Evolutionary conservation across 2,329 filamentous ascomycete genomes (phyloP).

Genomic region (Berkeleyomyces rouxiae): DNA sequence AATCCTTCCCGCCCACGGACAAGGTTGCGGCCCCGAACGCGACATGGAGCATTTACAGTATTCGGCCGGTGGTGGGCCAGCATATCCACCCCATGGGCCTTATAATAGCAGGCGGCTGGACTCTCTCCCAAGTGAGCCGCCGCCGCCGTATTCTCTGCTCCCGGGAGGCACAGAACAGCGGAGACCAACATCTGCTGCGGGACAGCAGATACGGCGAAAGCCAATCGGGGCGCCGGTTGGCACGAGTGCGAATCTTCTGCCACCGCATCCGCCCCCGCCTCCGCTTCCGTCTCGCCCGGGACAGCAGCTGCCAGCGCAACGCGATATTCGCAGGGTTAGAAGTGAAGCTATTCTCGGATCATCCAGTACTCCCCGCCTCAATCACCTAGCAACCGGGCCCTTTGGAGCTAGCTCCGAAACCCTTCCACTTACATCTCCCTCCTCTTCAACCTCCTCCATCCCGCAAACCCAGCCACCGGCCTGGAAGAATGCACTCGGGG

Average conservation of each 20-base stretch:
- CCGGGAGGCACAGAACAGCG: neutral
- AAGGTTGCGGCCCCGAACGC: neutral
- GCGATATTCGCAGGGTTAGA: slow-evolving; percentile 8
- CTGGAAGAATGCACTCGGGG: slow-evolving; percentile 35
- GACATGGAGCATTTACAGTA: neutral
- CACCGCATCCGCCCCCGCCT: neutral
- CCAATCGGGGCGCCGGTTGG: neutral
- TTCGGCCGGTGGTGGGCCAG: neutral
- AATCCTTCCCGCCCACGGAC: neutral
- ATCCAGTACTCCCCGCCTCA: neutral
- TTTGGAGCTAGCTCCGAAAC: neutral
- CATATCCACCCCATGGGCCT: neutral
- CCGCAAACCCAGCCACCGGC: neutral
- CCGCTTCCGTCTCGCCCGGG: neutral
- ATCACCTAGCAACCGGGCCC: neutral
- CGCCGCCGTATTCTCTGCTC: neutral
- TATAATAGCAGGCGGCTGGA: neutral
- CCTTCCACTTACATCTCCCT: neutral
- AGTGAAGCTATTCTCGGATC: slow-evolving; percentile 3
- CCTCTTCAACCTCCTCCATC: neutral
- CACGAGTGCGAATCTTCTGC: neutral
- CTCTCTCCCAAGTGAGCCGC: neutral
- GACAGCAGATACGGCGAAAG: slow-evolving; percentile 3
- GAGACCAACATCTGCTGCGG: neutral
- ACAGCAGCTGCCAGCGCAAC: neutral